phyloP scores from a whole-genome alignment of 805 yeast species.

The Komagataella pastoris region DNA sequence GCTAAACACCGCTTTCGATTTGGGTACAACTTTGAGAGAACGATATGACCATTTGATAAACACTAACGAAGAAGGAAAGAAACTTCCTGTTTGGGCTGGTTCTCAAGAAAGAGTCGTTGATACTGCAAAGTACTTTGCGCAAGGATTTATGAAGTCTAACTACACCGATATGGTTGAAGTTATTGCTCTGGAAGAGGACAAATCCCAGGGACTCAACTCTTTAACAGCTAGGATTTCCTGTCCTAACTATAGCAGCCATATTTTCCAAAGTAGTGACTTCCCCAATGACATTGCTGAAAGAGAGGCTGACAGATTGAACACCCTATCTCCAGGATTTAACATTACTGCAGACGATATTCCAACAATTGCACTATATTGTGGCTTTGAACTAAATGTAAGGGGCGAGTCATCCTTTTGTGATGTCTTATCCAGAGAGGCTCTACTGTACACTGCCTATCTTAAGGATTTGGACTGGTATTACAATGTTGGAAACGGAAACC shows the following conservation, averaged over 20 bases:
- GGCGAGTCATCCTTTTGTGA: conserved; percentile 60
- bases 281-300: conserved; percentile 11
- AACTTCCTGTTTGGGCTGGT: conserved; percentile 39
- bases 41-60: conserved; percentile 35
- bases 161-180: conserved; percentile 23
- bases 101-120: conserved; percentile 41
- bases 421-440: conserved; percentile 56
- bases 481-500: conserved; percentile 49
- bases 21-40: conserved; percentile 34
- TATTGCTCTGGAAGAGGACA: conserved; percentile 31
- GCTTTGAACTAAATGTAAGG: conserved; percentile 57
- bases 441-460: conserved; percentile 46
- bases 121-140: conserved; percentile 40
- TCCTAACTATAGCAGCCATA: conserved; percentile 18
- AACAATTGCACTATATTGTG: conserved; percentile 49
- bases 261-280: conserved; percentile 1
- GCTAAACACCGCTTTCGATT: conserved; percentile 28
- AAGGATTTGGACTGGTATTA: conserved; percentile 49
- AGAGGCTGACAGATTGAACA: conserved; percentile 46
- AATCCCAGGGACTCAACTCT: conserved; percentile 39
- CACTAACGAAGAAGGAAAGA: conserved; percentile 9
- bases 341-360: conserved; percentile 39
- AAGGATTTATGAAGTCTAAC: conserved; percentile 39
- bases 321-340: conserved; percentile 38
- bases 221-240: conserved; percentile 41